A percentile compares a stretch with the other conserved stretches of the same genome.
phyloP scores from a whole-genome alignment of 2,329 filamentous ascomycete genomes.

The Nectriaceae sp. region DNA sequence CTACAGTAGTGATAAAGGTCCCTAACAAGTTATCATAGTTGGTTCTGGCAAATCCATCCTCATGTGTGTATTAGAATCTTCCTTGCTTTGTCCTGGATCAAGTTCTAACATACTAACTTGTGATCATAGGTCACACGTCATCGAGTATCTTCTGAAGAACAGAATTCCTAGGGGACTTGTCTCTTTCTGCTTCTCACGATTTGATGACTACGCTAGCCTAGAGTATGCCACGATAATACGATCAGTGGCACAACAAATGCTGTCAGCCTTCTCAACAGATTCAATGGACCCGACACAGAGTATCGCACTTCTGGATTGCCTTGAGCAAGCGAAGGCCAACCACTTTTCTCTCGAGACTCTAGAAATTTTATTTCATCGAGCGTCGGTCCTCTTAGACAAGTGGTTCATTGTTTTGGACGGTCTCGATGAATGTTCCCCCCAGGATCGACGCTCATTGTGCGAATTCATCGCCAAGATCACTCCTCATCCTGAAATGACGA shows the following conservation, averaged over 20 bases:
- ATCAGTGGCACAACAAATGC: conserved; percentile 2
- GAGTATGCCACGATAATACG: conserved; percentile 1
- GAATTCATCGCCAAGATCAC: not conserved
- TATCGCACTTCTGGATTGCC: not conserved
- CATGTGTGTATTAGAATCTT: conserved; percentile 2
- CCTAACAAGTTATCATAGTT: conserved; percentile 2
- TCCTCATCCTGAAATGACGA: not conserved
- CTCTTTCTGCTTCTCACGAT: conserved; percentile 11
- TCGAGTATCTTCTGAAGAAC: not conserved
- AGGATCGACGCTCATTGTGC: conserved; percentile 1
- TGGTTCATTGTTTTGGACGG: conserved; percentile 12
- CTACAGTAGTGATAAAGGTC: not conserved
- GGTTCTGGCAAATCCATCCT: conserved; percentile 20
- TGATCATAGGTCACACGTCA: not conserved
- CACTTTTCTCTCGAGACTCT: not conserved
- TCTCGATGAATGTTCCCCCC: conserved; percentile 7
- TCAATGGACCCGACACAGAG: not conserved
- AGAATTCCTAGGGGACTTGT: not conserved
- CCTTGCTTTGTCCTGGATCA: not conserved
- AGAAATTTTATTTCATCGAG: too few species aligned
- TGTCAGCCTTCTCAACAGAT: not conserved
- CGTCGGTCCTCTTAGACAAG: too few species aligned
- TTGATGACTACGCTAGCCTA: conserved; percentile 3
- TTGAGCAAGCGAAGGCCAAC: not conserved
- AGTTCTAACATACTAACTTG: too few species aligned